These are phyloP conservation scores for Annulohypoxylon maeteangense DNA, from an alignment of 495 filamentous ascomycete genomes.

Conservation along the genomic window DNA sequence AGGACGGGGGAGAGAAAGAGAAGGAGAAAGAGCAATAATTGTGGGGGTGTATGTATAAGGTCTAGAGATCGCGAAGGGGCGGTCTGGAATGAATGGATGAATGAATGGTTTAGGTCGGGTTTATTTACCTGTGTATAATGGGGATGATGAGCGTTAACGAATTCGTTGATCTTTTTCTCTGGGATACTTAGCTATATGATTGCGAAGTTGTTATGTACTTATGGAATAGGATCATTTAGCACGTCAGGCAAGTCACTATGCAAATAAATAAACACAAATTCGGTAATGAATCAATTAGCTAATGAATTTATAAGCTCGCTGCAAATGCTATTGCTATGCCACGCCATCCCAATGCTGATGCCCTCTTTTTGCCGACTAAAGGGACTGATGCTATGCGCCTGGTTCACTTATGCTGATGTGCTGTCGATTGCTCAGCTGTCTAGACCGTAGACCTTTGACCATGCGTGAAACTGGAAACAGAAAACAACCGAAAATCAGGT, in stretches of 20 bases:
- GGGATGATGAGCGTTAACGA: not conserved
- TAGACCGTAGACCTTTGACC: not conserved
- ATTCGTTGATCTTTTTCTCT: no score
- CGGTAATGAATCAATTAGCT: not conserved
- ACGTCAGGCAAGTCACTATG: not conserved
- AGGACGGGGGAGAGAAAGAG: no score
- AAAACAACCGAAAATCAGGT: not conserved
- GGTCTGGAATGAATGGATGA: no score
- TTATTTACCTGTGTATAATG: no score
- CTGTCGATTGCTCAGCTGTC: no score
- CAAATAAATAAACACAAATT: not conserved
- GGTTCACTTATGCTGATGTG: not conserved
- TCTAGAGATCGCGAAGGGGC: no score
- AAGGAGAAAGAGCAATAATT: no score
- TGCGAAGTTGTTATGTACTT: no score
- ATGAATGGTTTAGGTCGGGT: no score
- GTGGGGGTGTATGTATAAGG: no score
- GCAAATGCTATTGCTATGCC: not conserved
- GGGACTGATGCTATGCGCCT: not conserved
- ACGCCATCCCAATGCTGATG: not conserved
- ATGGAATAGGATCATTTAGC: no score
- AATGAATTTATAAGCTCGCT: not conserved
- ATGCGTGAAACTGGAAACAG: not conserved
- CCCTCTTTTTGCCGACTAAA: not conserved
- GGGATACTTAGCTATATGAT: no score